Evolutionary conservation across 345 rosid species (phyloP).

Genomic region (Adansonia digitata): DNA sequence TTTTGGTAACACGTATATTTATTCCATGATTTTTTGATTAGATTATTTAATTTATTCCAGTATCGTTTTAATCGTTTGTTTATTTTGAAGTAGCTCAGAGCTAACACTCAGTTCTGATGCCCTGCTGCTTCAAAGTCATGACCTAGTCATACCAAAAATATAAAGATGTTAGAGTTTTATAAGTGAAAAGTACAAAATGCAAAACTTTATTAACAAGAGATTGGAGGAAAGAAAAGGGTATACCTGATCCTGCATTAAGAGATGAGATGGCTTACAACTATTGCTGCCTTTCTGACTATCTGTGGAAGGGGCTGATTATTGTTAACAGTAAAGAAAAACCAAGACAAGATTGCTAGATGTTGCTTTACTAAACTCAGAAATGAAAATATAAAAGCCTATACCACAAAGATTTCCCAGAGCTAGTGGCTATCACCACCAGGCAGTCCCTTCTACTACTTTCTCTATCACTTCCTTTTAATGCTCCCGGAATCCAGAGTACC

Average conservation of each 20-base stretch:
- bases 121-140: slow-evolving; percentile 39
- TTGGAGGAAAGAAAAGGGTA: not conserved
- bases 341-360: too few relatives aligned
- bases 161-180: not conserved
- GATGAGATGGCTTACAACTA: slow-evolving; percentile 48
- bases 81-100: too few relatives aligned
- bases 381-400: slow-evolving; percentile 4
- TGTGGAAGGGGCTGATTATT: slow-evolving; percentile 48
- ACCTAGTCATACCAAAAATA: slow-evolving; percentile 19
- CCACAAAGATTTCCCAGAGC: slow-evolving; percentile 52
- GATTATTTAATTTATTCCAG: too few relatives aligned
- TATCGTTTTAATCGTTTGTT: too few relatives aligned
- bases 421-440: slow-evolving; percentile 49
- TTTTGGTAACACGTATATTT: too few relatives aligned
- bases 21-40: too few relatives aligned
- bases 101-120: slow-evolving; percentile 39
- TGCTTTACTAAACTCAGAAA: not conserved
- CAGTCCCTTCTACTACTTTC: slow-evolving; percentile 30
- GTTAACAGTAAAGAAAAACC: not conserved
- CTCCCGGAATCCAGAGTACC: slow-evolving; percentile 34
- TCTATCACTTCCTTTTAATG: slow-evolving; percentile 43
- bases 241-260: slow-evolving; percentile 54
- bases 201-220: not conserved
- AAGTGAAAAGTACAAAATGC: not conserved
- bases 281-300: slow-evolving; percentile 28